Conservation (phyloP, 2,329 filamentous ascomycete genomes). For the Cladosporium halotolerans region DNA sequence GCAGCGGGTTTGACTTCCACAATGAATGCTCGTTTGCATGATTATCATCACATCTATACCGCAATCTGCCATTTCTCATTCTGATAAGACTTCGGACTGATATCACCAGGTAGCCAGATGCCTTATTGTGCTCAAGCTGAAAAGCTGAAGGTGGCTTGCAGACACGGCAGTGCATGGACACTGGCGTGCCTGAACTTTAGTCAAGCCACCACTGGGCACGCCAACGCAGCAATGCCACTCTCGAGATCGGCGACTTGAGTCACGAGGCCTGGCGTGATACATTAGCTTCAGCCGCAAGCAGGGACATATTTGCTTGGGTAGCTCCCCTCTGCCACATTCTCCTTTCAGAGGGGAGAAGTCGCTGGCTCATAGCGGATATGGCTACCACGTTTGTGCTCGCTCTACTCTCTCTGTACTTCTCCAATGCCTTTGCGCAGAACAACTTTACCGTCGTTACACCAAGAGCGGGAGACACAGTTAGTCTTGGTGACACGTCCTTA, state of each 20-base stretch:
- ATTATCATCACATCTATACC: too few relatives aligned
- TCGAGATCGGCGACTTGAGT: background rate
- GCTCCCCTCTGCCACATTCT: too few relatives aligned
- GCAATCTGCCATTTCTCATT: too few relatives aligned
- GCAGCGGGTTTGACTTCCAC: too few relatives aligned
- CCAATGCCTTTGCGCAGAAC: background rate
- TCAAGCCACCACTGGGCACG: slow-evolving; percentile 4
- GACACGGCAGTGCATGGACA: background rate
- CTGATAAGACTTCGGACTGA: too few relatives aligned
- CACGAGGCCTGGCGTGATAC: slow-evolving; percentile 1
- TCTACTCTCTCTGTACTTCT: background rate
- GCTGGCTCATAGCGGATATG: background rate
- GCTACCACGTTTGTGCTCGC: background rate
- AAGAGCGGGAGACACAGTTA: slow-evolving; percentile 7
- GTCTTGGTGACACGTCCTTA: background rate
- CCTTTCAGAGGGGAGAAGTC: background rate
- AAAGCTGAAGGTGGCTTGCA: too few relatives aligned
- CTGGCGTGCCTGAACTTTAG: background rate
- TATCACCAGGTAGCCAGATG: too few relatives aligned
- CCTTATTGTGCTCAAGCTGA: too few relatives aligned
- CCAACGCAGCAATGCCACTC: slow-evolving; percentile 1
- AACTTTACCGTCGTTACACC: background rate
- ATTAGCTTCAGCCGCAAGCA: background rate
- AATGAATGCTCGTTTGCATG: too few relatives aligned
- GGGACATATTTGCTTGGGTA: background rate